These are phyloP conservation scores for Ramularia collo-cygni DNA, from an alignment of 2,329 filamentous ascomycete genomes.

Conservation along the genomic window DNA sequence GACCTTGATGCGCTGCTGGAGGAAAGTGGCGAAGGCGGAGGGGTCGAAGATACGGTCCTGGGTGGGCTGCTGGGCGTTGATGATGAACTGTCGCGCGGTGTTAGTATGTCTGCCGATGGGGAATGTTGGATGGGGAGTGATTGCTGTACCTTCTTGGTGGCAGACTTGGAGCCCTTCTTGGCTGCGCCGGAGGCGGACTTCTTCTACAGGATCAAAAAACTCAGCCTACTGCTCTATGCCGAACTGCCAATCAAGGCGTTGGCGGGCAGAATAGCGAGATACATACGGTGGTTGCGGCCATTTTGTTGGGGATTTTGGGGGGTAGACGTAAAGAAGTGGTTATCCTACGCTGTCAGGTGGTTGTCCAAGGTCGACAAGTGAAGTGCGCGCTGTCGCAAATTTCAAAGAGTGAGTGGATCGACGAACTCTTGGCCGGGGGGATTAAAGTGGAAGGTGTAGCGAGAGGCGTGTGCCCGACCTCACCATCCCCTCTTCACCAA, in stretches of 20 bases:
- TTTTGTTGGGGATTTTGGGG: conserved; percentile 54
- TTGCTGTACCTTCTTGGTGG: conserved; percentile 66
- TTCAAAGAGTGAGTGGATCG: background rate
- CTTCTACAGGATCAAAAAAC: conserved; percentile 50
- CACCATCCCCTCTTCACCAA: no score
- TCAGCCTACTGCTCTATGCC: conserved; percentile 78
- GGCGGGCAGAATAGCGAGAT: conserved; percentile 93
- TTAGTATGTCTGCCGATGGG: background rate
- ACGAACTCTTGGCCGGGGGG: no score
- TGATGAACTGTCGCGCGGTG: conserved; percentile 66
- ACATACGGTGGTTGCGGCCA: conserved; percentile 89
- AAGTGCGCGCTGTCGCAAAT: no score
- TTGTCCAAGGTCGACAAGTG: background rate
- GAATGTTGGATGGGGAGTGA: conserved; percentile 3
- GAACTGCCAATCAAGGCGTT: conserved; percentile 35
- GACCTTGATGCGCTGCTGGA: conserved; percentile 99
- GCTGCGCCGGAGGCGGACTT: conserved; percentile 40
- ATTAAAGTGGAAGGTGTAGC: no score
- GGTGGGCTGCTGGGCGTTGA: conserved; percentile 97
- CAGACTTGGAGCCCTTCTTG: conserved; percentile 57
- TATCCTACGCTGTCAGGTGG: conserved; percentile 67
- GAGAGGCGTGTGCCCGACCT: no score
- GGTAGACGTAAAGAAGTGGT: conserved; percentile 70
- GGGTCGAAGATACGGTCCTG: conserved; percentile 99
- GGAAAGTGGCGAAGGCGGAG: conserved; percentile 98